These are phyloP conservation scores for Eucalyptus cloeziana DNA, from an alignment of 345 rosid species.

Conservation along the genomic window DNA sequence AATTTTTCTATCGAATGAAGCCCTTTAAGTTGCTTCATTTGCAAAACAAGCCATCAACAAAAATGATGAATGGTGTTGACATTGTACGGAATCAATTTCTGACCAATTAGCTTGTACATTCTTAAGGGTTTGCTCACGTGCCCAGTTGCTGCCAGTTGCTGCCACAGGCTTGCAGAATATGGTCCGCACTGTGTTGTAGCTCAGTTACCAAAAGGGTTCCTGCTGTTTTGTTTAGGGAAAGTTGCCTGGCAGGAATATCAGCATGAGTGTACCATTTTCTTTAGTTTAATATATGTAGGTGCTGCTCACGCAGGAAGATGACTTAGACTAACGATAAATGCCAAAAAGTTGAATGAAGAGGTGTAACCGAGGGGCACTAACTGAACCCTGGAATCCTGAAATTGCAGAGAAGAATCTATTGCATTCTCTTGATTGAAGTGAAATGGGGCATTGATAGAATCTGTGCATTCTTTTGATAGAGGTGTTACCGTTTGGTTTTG, in stretches of 20 bases:
- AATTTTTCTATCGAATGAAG: not conserved
- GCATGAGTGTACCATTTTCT: not conserved
- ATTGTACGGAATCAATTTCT: not conserved
- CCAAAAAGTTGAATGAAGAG: not conserved
- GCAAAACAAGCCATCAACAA: not conserved
- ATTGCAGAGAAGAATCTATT: not conserved
- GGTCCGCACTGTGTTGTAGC: not conserved
- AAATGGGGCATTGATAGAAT: not conserved
- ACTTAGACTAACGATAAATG: not conserved
- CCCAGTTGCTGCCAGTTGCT: not conserved
- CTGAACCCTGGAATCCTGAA: not conserved
- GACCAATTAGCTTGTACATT: not conserved
- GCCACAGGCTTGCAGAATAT: not conserved
- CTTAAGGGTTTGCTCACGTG: not conserved
- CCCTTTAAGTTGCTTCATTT: not conserved
- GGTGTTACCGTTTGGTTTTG: not conserved
- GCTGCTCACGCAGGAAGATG: not conserved
- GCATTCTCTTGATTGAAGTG: not conserved
- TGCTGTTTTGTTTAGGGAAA: not conserved
- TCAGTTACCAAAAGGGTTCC: not conserved
- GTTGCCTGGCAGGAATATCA: not conserved
- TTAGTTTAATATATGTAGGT: not conserved
- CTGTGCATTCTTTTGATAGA: not conserved
- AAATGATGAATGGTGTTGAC: not conserved
- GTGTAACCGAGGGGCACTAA: not conserved